Base-by-base conservation (phyloP, 2,329 filamentous ascomycete genomes). In the Xylaria hypoxylon region DNA sequence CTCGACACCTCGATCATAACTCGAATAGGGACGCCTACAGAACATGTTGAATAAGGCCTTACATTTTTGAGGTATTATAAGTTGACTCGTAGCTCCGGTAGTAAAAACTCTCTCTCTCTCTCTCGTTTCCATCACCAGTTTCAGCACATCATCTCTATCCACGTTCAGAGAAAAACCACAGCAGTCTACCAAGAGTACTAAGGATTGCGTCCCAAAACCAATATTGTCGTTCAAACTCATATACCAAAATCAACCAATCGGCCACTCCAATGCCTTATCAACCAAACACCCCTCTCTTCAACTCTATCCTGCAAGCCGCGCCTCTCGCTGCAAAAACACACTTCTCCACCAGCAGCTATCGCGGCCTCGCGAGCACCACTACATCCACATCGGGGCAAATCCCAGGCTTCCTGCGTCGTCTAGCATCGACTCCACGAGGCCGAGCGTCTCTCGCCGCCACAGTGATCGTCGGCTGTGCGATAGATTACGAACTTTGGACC, bases 401-500 rank as follows among this genome's bases (percentile, higher is more conserved):
- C 15, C 26, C 45, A 26, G 28, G 51, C 10, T 35, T 59, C 15
- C 51, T 61, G 17, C 53, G 56, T 8, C 60, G 64, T n/a, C 38
- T 62, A 17, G 48, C 61, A 28, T 45, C 58, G 19, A 63, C 59
- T 8, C 42, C 59, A 22, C 31, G 48, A 19, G 67, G 64, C 19
- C 64, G 64, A n/a, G 38, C 11, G 5, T 62, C 31, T 31, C 24
- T 68, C 24, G 64, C 62, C 13, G 55, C 42, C 33, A 52, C 17
- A 15, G 56, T 59, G 2, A 8, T 42, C 38, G 59, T 59, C 17
- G 57, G 56, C 1, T 64, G 55, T n/a, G 52, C 31, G 26, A 4
- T 65, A n/a, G 56, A 67, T n/a, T 67, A 69, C 38, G 64, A 63
- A 24, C 60, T 70, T 22, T 70, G 66, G 68, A 56, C 35, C 17